Percentiles rank a stretch among this genome's conserved stretches.
Conservation (phyloP, 768 basidiomycete genomes). For the Serendipita sp. region DNA sequence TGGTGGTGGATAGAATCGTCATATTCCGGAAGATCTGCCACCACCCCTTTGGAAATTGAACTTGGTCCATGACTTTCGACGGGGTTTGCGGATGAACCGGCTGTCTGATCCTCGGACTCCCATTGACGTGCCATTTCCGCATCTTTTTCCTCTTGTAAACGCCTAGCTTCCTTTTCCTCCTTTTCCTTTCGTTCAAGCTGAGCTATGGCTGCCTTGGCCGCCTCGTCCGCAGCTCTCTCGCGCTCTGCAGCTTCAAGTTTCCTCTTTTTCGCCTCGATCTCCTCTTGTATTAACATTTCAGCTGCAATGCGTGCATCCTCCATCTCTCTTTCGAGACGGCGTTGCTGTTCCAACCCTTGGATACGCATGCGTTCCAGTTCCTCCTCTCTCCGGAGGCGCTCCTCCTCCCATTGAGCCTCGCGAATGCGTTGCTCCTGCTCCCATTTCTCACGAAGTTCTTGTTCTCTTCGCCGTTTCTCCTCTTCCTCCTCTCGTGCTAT, state of each 20-base stretch:
- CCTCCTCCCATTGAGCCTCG: not conserved
- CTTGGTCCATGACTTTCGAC: not conserved
- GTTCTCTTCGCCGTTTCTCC: not conserved
- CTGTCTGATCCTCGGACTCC: not conserved
- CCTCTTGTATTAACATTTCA: constrained; percentile 1
- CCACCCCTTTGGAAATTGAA: not conserved
- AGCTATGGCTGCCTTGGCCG: not conserved
- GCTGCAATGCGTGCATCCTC: not conserved
- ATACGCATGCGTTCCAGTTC: not conserved
- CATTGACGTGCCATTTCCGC: not conserved
- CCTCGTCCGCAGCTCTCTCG: not conserved
- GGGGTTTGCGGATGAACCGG: not conserved
- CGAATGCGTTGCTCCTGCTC: not conserved
- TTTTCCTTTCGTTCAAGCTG: not conserved
- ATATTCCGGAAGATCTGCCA: not conserved
- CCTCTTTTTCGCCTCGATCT: constrained; percentile 5
- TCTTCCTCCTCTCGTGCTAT: not conserved
- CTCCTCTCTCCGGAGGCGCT: not conserved
- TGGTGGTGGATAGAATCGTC: not conserved
- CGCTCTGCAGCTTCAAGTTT: not conserved
- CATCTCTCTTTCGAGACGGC: not conserved
- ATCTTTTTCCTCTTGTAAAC: not conserved
- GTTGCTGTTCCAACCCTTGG: not conserved
- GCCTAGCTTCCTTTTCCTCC: not conserved
- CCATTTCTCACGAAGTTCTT: not conserved